phyloP scores from a whole-genome alignment of 2,329 filamentous ascomycete genomes.

The Fusarium fracticaudum region DNA sequence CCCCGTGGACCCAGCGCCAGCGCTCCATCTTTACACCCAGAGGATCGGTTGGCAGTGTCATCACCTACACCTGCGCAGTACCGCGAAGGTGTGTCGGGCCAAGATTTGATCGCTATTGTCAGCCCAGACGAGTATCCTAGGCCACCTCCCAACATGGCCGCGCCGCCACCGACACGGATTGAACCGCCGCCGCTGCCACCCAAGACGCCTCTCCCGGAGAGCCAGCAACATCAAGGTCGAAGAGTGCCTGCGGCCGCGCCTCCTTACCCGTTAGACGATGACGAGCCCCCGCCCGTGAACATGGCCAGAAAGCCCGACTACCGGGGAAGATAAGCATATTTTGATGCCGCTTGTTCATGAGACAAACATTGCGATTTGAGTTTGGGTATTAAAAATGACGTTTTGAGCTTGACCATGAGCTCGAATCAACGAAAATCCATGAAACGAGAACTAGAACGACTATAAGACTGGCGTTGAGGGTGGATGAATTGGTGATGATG shows the following conservation, averaged over 20 bases:
- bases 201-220: slow-evolving; percentile 76
- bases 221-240: slow-evolving; percentile 44
- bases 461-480: slow-evolving; percentile 22
- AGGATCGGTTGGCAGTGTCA: slow-evolving; percentile 64
- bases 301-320: slow-evolving; percentile 87
- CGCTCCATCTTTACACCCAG: slow-evolving; percentile 45
- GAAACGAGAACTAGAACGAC: slow-evolving; percentile 5
- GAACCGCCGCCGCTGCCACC: slow-evolving; percentile 79
- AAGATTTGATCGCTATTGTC: slow-evolving; percentile 75
- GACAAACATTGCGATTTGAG: neutral
- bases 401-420: neutral
- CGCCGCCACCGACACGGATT: slow-evolving; percentile 50
- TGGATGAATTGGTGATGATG: slow-evolving; percentile 7
- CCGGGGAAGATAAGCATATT: slow-evolving; percentile 51
- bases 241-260: slow-evolving; percentile 56
- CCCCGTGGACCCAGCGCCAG: slow-evolving; percentile 43
- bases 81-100: slow-evolving; percentile 61
- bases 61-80: slow-evolving; percentile 69
- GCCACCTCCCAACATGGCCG: slow-evolving; percentile 46
- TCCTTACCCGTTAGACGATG: slow-evolving; percentile 85
- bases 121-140: slow-evolving; percentile 67
- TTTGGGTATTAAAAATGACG: neutral
- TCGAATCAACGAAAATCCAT: neutral
- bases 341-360: neutral
- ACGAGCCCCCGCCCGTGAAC: slow-evolving; percentile 84